Conservation (phyloP, 305 asterid species). For the Solanum aculeatissimum region DNA sequence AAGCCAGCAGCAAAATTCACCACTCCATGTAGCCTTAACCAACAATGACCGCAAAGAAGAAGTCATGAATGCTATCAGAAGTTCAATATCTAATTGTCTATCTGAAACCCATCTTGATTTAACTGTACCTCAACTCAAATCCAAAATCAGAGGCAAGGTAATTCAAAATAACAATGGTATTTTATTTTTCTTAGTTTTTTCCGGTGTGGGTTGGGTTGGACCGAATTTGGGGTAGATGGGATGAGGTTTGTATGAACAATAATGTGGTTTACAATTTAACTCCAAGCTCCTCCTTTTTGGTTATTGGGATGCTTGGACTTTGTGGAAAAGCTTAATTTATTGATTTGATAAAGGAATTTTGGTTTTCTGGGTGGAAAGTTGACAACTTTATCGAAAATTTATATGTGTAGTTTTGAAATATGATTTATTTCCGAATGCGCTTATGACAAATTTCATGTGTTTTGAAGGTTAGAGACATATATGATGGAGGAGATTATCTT, state of each 20-base stretch:
- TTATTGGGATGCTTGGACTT: background rate
- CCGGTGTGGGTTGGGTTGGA: background rate
- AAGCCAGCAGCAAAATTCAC: constrained; percentile 17
- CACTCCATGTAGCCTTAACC: constrained; percentile 16
- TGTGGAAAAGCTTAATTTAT: background rate
- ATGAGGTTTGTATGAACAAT: background rate
- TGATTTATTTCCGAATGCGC: background rate
- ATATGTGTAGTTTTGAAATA: background rate
- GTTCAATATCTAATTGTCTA: constrained; percentile 49
- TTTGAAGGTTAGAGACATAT: constrained; percentile 82
- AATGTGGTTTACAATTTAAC: background rate
- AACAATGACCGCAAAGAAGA: constrained; percentile 39
- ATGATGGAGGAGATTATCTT: constrained; percentile 71
- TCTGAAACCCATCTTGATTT: constrained; percentile 72
- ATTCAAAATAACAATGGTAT: background rate
- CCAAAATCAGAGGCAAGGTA: constrained; percentile 90
- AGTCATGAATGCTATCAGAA: constrained; percentile 37
- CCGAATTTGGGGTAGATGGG: background rate
- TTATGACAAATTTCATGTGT: background rate
- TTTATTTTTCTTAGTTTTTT: background rate
- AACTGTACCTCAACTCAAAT: constrained; percentile 55
- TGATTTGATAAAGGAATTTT: background rate
- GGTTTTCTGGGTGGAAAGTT: background rate
- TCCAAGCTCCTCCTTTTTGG: background rate
- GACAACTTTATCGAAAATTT: background rate